phyloP scores from a whole-genome alignment of 208 protist genomes.

The Leptomonas pyrrhocoris region DNA sequence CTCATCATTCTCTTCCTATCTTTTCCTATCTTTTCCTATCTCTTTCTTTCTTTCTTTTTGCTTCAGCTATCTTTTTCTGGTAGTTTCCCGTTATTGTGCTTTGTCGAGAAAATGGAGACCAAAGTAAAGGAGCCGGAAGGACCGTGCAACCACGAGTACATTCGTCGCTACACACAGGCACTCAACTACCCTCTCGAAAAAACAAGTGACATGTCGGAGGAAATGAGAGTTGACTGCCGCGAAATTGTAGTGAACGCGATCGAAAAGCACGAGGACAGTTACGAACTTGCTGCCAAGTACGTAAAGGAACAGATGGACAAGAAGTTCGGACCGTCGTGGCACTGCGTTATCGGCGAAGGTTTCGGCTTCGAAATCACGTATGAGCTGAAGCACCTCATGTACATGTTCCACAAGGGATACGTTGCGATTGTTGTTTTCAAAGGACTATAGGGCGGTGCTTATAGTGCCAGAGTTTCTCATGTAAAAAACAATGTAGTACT shows the following conservation, averaged over 20 bases:
- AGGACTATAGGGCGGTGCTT: conserved; percentile 58
- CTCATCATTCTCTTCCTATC: not conserved
- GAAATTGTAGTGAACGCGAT: conserved; percentile 95
- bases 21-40: not conserved
- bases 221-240: conserved; percentile 93
- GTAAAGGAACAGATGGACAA: conserved; percentile 96
- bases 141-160: conserved; percentile 82
- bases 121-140: conserved; percentile 80
- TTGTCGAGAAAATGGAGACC: conserved; percentile 42
- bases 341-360: conserved; percentile 95
- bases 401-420: conserved; percentile 94
- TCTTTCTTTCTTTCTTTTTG: conserved; percentile 1
- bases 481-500: conserved; percentile 19
- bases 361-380: conserved; percentile 95
- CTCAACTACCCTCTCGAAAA: conserved; percentile 91
- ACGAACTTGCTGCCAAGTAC: conserved; percentile 93
- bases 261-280: conserved; percentile 92
- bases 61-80: not conserved
- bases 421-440: conserved; percentile 96
- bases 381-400: conserved; percentile 94
- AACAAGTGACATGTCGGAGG: conserved; percentile 95
- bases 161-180: conserved; percentile 71
- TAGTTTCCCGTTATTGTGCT: conserved; percentile 3
- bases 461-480: conserved; percentile 9
- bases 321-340: conserved; percentile 94